Base-by-base conservation (phyloP, 1,139 yeast species). In the Candida freyschussii region DNA sequence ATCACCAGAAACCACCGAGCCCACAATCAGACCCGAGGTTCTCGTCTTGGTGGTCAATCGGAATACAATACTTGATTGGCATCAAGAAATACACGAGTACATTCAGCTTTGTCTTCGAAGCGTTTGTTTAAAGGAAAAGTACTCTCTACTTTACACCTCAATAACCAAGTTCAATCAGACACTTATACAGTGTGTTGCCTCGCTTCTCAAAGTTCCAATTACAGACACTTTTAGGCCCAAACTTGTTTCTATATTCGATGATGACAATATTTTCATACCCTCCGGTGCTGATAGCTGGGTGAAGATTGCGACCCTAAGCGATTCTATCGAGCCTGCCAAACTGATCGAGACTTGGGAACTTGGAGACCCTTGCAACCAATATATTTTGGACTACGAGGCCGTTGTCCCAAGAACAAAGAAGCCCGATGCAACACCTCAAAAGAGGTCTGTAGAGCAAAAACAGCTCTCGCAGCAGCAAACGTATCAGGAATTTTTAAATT, bases 61-160 rank as follows among this genome's bases (percentile, higher is more conserved):
- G 26, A 33, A 27, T 3, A 17, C 32, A 2, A 22, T 21, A 9
- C 21, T 41, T 4, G 45, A 41, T 10, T 34, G 45, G 37, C 42
- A 40, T 12, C 54, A 44, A 13, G 44, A 40, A 4, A 30, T 47
- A 5, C 52, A 67, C 19, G 78, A 72, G 36, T 62, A 50, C 33
- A 48, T 66, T 3, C 86, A 81, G 48, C 83, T 79, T 45, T 48
- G 63, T 27, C 43, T 78, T 19, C 62, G 94, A 24, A 55, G 67
- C 8, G 40, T 76, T 1, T 62, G 74, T 10, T 49, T 75, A 30
- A 59, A 63, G 22, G 71, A 70, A 45, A 70, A 66, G 0, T 66
- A 60, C 1, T 48, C 62, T 3, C 48, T 67, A 13, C 39, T 55
- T 4, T 60, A 56, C 27, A 19, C 37, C 1, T 20, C 36, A 3